phyloP scores from a whole-genome alignment of 2,329 filamentous ascomycete species.

The Neofusicoccum kwambonambiense region DNA sequence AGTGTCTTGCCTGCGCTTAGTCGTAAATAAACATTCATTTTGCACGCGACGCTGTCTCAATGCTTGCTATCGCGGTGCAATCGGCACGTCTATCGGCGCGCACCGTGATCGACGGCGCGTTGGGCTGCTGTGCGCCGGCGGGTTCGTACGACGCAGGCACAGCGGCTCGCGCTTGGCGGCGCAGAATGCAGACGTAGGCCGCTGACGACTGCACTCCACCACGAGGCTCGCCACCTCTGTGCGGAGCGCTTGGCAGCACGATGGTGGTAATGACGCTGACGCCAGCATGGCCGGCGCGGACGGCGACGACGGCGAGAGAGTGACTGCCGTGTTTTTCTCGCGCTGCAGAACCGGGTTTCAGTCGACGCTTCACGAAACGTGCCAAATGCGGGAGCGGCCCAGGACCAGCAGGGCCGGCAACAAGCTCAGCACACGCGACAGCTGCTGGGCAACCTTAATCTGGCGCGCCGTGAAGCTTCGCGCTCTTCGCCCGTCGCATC shows the following conservation, averaged over 20 bases:
- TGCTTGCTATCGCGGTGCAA: not conserved
- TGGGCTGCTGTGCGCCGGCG: too few relatives aligned
- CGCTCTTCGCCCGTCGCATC: not conserved
- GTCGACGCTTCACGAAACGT: not conserved
- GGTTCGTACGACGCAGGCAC: not conserved
- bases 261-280: not conserved
- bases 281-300: not conserved
- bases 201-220: conserved; percentile 11
- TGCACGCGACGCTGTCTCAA: not conserved
- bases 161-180: not conserved
- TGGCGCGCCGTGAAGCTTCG: not conserved
- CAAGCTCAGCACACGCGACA: not conserved
- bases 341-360: not conserved
- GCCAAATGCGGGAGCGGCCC: not conserved
- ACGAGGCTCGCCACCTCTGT: not conserved
- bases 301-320: not conserved
- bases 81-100: conserved; percentile 1
- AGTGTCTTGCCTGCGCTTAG: not conserved
- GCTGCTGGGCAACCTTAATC: not conserved
- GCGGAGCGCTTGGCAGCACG: not conserved
- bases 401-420: not conserved
- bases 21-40: not conserved
- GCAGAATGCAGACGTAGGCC: not conserved
- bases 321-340: not conserved
- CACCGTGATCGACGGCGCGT: not conserved